These are phyloP conservation scores for Termitomyces eurrhizus DNA, from an alignment of 768 basidiomycete species.

Conservation along the genomic window DNA sequence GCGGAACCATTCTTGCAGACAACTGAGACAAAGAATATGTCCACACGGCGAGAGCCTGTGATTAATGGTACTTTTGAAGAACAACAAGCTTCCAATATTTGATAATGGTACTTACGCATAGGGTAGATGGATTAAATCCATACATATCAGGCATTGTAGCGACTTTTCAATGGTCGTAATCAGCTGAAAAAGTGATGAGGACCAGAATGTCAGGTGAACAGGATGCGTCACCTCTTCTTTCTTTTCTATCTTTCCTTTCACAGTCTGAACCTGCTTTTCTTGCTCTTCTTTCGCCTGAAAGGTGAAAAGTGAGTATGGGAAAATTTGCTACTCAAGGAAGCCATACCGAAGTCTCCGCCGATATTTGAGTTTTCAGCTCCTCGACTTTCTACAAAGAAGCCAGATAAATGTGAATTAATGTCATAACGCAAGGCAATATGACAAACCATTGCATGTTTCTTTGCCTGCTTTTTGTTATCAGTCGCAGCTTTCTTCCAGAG, in stretches of 20 bases:
- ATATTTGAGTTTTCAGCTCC: slow-evolving; percentile 44
- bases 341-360: slow-evolving; percentile 33
- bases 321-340: background rate
- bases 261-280: slow-evolving; percentile 37
- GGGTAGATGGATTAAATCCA: slow-evolving; percentile 63
- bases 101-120: slow-evolving; percentile 49
- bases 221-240: slow-evolving; percentile 49
- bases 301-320: background rate
- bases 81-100: background rate
- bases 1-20: slow-evolving; percentile 77
- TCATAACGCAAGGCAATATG: background rate
- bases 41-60: slow-evolving; percentile 70
- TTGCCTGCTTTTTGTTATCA: slow-evolving; percentile 45
- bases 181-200: slow-evolving; percentile 31
- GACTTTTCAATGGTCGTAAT: slow-evolving; percentile 53
- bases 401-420: slow-evolving; percentile 4
- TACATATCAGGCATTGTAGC: slow-evolving; percentile 74
- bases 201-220: background rate
- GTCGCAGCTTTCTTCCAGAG: slow-evolving; percentile 42
- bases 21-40: slow-evolving; percentile 68
- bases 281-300: slow-evolving; percentile 41
- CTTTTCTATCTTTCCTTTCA: slow-evolving; percentile 45
- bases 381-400: slow-evolving; percentile 42
- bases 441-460: slow-evolving; percentile 55
- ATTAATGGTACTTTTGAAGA: slow-evolving; percentile 4